Percentiles rank a stretch among this genome's conserved stretches.
Conservation (phyloP, 2,329 filamentous ascomycete species). For the Coleophoma eucalyptorum region DNA sequence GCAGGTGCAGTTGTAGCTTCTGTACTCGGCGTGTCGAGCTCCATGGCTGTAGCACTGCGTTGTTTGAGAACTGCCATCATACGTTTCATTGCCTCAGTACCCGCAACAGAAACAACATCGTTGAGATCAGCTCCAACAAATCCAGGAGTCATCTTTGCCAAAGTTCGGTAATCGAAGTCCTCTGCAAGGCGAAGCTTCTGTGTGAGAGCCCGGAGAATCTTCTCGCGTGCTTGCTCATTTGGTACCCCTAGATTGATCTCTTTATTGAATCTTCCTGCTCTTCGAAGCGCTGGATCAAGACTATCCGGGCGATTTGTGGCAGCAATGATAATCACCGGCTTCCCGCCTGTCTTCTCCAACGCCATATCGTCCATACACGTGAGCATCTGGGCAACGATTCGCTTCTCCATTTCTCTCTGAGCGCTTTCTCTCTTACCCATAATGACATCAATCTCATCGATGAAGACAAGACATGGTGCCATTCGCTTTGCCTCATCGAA, state of each 20-base stretch:
- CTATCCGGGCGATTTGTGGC: conserved; percentile 88
- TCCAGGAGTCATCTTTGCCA: conserved; percentile 84
- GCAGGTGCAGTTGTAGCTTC: conserved; percentile 15
- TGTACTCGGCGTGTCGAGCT: conserved; percentile 21
- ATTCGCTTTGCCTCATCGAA: conserved; percentile 85
- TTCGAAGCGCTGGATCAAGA: conserved; percentile 72
- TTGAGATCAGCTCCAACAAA: conserved; percentile 90
- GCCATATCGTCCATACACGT: conserved; percentile 83
- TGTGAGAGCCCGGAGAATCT: conserved; percentile 74
- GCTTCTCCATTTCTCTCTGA: conserved; percentile 84
- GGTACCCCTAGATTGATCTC: conserved; percentile 88
- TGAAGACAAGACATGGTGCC: conserved; percentile 86
- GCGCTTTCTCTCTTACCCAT: conserved; percentile 80
- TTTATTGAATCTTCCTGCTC: conserved; percentile 73
- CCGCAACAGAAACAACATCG: conserved; percentile 45
- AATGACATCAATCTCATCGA: conserved; percentile 90
- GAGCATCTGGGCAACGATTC: conserved; percentile 78
- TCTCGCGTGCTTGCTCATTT: conserved; percentile 69
- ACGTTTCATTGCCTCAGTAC: conserved; percentile 31
- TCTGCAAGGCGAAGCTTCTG: conserved; percentile 58
- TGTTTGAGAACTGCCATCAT: conserved; percentile 28
- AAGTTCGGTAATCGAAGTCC: conserved; percentile 67
- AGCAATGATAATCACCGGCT: conserved; percentile 83
- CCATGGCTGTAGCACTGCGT: conserved; percentile 23
- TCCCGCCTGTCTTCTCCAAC: conserved; percentile 66